Conservation (phyloP, 2,329 filamentous ascomycete species). For the Lojkania enalia region DNA sequence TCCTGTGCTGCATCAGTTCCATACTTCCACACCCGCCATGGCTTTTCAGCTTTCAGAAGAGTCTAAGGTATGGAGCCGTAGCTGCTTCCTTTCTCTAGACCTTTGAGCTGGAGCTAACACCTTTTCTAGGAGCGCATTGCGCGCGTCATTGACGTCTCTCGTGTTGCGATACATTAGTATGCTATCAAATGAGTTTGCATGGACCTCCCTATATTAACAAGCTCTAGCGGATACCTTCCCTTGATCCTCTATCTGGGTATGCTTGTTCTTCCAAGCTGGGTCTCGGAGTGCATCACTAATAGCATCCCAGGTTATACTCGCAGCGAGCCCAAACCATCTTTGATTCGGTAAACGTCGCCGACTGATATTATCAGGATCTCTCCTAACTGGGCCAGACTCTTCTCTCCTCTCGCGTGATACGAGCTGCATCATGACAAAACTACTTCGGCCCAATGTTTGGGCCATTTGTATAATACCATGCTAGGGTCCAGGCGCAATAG, state of each 20-base stretch:
- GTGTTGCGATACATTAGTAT: constrained; percentile 94
- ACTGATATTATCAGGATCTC: background rate
- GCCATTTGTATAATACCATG: constrained; percentile 37
- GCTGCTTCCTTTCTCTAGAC: constrained; percentile 2
- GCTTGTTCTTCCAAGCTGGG: constrained; percentile 12
- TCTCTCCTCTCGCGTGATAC: constrained; percentile 43
- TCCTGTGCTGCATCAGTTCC: constrained; percentile 3
- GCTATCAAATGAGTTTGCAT: too few species aligned
- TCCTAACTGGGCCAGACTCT: constrained; percentile 38
- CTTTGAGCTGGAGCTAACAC: constrained; percentile 26
- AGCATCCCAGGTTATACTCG: constrained; percentile 79
- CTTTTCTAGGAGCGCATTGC: constrained; percentile 87
- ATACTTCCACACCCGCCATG: constrained; percentile 31
- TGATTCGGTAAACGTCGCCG: constrained; percentile 63
- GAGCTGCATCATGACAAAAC: background rate
- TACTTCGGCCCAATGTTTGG: constrained; percentile 13
- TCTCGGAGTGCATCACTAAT: background rate
- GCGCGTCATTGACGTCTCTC: constrained; percentile 91
- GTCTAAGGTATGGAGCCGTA: constrained; percentile 72
- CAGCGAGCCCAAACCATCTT: constrained; percentile 84
- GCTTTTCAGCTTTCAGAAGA: constrained; percentile 82
- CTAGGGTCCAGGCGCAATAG: constrained; percentile 30
- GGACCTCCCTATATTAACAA: constrained; percentile 19
- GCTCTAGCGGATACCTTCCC: constrained; percentile 85
- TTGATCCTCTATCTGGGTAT: constrained; percentile 95